These are phyloP conservation scores for Acanthamoeba castellanii DNA, from an alignment of 208 protist species.

Conservation along the genomic window DNA sequence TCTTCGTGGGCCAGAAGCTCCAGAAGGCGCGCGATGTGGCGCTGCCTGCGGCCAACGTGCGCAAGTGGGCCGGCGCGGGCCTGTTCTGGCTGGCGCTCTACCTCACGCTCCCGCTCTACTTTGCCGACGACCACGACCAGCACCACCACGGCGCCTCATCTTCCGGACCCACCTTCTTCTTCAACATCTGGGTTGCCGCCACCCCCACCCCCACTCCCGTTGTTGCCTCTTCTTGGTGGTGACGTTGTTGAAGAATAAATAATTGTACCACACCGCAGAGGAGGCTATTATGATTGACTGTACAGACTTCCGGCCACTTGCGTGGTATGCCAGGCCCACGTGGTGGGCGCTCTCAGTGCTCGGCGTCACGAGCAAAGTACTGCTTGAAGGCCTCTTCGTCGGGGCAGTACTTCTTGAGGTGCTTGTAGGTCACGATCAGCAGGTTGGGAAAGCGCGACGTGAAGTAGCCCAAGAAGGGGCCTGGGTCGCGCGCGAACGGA, in stretches of 20 bases:
- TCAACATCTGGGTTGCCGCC: constrained; percentile 11
- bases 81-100: constrained; percentile 43
- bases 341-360: not conserved
- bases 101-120: constrained; percentile 59
- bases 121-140: not conserved
- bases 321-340: too few relatives aligned
- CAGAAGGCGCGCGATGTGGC: not conserved
- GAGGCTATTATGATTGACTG: too few relatives aligned
- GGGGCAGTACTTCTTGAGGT: constrained; percentile 51
- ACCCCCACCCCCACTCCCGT: not conserved
- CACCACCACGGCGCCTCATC: not conserved
- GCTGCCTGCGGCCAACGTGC: constrained; percentile 3
- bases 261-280: too few relatives aligned
- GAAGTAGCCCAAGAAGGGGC: constrained; percentile 33
- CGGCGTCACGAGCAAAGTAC: constrained; percentile 33
- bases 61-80: constrained; percentile 25
- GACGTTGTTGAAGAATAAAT: not conserved
- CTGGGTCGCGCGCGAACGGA: not conserved
- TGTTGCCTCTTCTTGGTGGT: constrained; percentile 6
- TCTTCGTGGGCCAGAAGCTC: constrained; percentile 35
- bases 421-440: constrained; percentile 32
- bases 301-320: too few relatives aligned
- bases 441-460: constrained; percentile 23
- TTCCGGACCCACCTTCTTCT: not conserved
- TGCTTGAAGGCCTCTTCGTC: constrained; percentile 41